Percentiles rank a stretch among this genome's conserved stretches.
Evolutionary conservation across 2,329 filamentous ascomycete genomes (phyloP).

Genomic region (Davidsoniella eucalypti): DNA sequence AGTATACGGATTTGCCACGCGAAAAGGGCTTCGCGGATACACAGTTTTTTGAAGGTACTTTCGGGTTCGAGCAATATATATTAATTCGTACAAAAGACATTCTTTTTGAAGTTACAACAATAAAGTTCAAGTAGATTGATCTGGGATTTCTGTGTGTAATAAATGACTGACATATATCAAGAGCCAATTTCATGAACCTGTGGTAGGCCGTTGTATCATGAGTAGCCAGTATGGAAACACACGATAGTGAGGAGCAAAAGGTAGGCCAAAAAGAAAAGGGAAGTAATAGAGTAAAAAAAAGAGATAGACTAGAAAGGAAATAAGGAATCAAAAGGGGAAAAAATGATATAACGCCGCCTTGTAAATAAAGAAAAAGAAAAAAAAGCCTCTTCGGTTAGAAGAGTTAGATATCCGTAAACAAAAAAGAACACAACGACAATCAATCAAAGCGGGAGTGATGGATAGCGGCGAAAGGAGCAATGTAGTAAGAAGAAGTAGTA

Average conservation of each 20-base stretch:
- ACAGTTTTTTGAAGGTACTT: too few relatives aligned
- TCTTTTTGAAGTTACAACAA: too few relatives aligned
- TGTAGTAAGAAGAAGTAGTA: neutral
- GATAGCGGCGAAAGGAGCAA: neutral
- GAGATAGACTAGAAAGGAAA: constrained; percentile 7
- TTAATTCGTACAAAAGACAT: too few relatives aligned
- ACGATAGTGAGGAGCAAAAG: neutral
- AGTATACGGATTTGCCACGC: too few relatives aligned
- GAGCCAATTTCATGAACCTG: too few relatives aligned
- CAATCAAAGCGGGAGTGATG: neutral
- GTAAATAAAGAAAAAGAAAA: constrained; percentile 7
- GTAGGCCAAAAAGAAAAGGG: neutral
- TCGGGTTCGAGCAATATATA: too few relatives aligned
- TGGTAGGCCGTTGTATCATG: too few relatives aligned
- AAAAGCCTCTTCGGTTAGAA: constrained; percentile 3
- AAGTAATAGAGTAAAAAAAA: constrained; percentile 1
- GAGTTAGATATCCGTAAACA: constrained; percentile 12
- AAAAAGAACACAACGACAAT: constrained; percentile 7
- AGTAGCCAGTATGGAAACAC: too few relatives aligned
- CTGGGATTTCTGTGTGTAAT: too few relatives aligned
- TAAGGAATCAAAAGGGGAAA: constrained; percentile 5
- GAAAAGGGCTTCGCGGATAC: too few relatives aligned
- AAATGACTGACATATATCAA: too few relatives aligned
- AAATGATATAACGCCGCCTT: constrained; percentile 12
- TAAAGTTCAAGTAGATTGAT: too few relatives aligned